Conservation (phyloP, 305 asterid genomes). For the Ruellia speciosa region DNA sequence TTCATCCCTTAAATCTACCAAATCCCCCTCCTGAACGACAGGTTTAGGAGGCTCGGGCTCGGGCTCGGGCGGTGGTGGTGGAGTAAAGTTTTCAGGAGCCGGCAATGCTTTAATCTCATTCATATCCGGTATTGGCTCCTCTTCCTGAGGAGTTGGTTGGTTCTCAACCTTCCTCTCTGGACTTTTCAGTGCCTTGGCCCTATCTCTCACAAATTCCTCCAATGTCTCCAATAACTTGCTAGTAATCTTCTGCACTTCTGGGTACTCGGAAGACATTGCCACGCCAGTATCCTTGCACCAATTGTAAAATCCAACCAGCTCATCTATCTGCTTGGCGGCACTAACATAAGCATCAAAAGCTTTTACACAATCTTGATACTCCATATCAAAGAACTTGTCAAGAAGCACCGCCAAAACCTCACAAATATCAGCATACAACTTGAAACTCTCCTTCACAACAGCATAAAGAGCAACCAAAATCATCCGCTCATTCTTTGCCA, state of each 20-base stretch:
- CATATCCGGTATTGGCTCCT: conserved; percentile 54
- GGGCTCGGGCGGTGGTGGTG: conserved; percentile 44
- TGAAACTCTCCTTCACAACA: conserved; percentile 69
- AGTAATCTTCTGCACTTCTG: conserved; percentile 82
- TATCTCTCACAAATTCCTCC: conserved; percentile 89
- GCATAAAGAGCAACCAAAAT: conserved; percentile 69
- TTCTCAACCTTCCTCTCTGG: conserved; percentile 59
- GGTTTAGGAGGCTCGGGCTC: conserved; percentile 65
- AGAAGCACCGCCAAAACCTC: conserved; percentile 79
- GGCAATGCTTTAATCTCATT: conserved; percentile 88
- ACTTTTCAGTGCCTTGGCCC: conserved; percentile 67
- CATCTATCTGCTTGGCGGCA: conserved; percentile 85
- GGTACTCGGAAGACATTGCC: conserved; percentile 77
- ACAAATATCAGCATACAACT: conserved; percentile 76
- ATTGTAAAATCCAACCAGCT: conserved; percentile 58
- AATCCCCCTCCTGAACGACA: conserved; percentile 37
- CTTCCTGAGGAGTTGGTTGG: conserved; percentile 37
- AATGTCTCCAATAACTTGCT: conserved; percentile 75
- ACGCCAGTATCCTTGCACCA: conserved; percentile 90
- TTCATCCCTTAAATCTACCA: conserved; percentile 81
- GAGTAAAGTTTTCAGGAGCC: conserved; percentile 54
- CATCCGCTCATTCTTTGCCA: conserved; percentile 83
- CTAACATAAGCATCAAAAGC: conserved; percentile 81
- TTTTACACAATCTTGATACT: conserved; percentile 74
- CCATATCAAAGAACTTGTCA: conserved; percentile 89